These are phyloP conservation scores for Dicorynia guianensis DNA, from an alignment of 306 rosid species.

Conservation along the genomic window DNA sequence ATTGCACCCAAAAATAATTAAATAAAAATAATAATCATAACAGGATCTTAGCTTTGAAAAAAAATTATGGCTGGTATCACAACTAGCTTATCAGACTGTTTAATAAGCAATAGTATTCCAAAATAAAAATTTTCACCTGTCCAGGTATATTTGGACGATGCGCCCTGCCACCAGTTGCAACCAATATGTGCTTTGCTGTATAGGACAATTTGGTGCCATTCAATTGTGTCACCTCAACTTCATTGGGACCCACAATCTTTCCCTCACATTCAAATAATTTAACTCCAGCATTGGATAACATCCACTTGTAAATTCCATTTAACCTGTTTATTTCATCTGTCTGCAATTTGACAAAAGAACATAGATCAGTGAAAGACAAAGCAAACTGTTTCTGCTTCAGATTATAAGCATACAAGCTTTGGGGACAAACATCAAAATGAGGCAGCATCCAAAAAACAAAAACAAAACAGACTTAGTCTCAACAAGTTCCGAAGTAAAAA, in stretches of 20 bases:
- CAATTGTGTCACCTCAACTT: slow-evolving; percentile 94
- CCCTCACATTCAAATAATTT: slow-evolving; percentile 95
- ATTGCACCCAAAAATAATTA: no score
- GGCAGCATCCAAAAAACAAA: slow-evolving; percentile 22
- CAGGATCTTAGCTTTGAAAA: neutral
- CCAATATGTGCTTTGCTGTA: slow-evolving; percentile 88
- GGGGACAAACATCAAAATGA: slow-evolving; percentile 24
- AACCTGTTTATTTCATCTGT: slow-evolving; percentile 87
- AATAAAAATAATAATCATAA: neutral
- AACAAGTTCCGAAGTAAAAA: neutral
- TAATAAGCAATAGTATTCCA: slow-evolving; percentile 30
- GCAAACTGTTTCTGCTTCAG: slow-evolving; percentile 23
- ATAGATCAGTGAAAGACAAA: slow-evolving; percentile 2
- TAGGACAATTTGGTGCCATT: slow-evolving; percentile 94
- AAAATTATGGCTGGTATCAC: neutral
- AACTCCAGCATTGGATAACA: slow-evolving; percentile 84
- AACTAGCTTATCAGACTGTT: neutral
- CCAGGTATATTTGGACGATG: slow-evolving; percentile 82
- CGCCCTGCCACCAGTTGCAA: slow-evolving; percentile 97
- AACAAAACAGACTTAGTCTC: slow-evolving; percentile 17
- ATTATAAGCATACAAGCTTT: slow-evolving; percentile 29
- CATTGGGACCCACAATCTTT: slow-evolving; percentile 83
- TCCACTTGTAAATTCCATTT: slow-evolving; percentile 92
- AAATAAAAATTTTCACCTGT: slow-evolving; percentile 60
- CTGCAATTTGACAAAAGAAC: slow-evolving; percentile 58